A percentile compares a stretch with the other conserved stretches of the same genome.
These are phyloP conservation scores for Grosmannia penicillata DNA, from an alignment of 2,329 filamentous ascomycete genomes.

Conservation along the genomic window DNA sequence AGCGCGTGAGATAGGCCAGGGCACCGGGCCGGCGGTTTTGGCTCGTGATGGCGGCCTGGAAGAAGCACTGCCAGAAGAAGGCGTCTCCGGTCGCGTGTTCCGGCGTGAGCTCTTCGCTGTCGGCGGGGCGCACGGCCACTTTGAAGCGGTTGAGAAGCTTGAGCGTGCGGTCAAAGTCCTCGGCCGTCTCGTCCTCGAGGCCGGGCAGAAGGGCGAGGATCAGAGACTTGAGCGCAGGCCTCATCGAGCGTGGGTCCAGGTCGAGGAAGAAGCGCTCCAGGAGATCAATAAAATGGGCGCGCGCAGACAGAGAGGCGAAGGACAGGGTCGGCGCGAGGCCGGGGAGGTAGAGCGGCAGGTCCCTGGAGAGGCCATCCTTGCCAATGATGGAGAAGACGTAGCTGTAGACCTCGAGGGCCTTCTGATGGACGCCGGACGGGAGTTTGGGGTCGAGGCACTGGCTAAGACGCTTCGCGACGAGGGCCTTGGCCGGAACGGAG, in stretches of 20 bases:
- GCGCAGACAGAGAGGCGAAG: slow-evolving; percentile 85
- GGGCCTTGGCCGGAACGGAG: slow-evolving; percentile 64
- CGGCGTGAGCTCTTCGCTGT: slow-evolving; percentile 32
- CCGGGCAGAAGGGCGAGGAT: slow-evolving; percentile 82
- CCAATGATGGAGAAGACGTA: slow-evolving; percentile 82
- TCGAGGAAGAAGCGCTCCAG: slow-evolving; percentile 67
- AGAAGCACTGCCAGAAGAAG: slow-evolving; percentile 98
- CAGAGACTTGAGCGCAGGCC: slow-evolving; percentile 81
- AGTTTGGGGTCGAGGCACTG: slow-evolving; percentile 90
- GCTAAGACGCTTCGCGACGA: slow-evolving; percentile 78
- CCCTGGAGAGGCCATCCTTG: slow-evolving; percentile 61
- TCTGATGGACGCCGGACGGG: slow-evolving; percentile 94
- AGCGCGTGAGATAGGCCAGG: slow-evolving; percentile 69
- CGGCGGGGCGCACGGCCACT: slow-evolving; percentile 41
- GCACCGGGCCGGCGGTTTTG: slow-evolving; percentile 72
- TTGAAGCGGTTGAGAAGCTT: slow-evolving; percentile 68
- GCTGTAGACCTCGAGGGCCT: slow-evolving; percentile 83
- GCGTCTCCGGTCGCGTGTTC: slow-evolving; percentile 53
- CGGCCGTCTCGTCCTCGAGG: slow-evolving; percentile 88
- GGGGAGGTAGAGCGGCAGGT: slow-evolving; percentile 78
- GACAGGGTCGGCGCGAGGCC: slow-evolving; percentile 80
- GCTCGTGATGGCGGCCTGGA: slow-evolving; percentile 83
- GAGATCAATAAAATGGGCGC: slow-evolving; percentile 70
- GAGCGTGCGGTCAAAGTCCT: slow-evolving; percentile 86
- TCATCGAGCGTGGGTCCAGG: slow-evolving; percentile 54